phyloP scores from a whole-genome alignment of 352 stramenopile species.

The Globisporangium heterothallicum region DNA sequence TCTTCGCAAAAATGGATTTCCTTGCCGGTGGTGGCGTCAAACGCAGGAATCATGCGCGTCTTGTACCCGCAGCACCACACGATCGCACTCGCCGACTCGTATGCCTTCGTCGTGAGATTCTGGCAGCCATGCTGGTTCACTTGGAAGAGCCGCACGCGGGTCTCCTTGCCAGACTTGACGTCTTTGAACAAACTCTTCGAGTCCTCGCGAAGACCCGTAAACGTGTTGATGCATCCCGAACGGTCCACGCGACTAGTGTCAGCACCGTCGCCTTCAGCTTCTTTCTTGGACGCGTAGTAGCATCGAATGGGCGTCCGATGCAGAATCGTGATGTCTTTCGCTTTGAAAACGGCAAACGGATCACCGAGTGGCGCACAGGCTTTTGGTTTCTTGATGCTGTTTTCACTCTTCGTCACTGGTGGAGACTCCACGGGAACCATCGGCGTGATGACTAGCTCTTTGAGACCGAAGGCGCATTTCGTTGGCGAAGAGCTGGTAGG shows the following conservation, averaged over 20 bases:
- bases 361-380: conserved; percentile 2
- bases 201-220: conserved; percentile 79
- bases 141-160: conserved; percentile 67
- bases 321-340: conserved; percentile 78
- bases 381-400: conserved; percentile 16
- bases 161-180: conserved; percentile 50
- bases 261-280: conserved; percentile 67
- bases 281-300: conserved; percentile 73
- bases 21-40: conserved; percentile 36
- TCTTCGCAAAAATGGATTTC: conserved; percentile 37
- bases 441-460: conserved; percentile 9
- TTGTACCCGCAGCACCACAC: conserved; percentile 81
- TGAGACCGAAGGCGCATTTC: conserved; percentile 5
- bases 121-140: conserved; percentile 55
- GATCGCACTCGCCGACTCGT: conserved; percentile 63
- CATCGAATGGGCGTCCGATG: conserved; percentile 73
- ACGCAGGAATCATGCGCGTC: conserved; percentile 52
- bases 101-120: conserved; percentile 52
- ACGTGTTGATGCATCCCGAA: conserved; percentile 77
- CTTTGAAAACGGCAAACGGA: conserved; percentile 29
- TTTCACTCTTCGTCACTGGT: conserved; percentile 11
- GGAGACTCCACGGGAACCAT: background rate
- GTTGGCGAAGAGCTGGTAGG: background rate
- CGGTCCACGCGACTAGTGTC: conserved; percentile 51
- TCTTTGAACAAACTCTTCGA: conserved; percentile 73